Base-by-base conservation (phyloP, 2,329 filamentous ascomycete species). In the Fusarium virguliforme region DNA sequence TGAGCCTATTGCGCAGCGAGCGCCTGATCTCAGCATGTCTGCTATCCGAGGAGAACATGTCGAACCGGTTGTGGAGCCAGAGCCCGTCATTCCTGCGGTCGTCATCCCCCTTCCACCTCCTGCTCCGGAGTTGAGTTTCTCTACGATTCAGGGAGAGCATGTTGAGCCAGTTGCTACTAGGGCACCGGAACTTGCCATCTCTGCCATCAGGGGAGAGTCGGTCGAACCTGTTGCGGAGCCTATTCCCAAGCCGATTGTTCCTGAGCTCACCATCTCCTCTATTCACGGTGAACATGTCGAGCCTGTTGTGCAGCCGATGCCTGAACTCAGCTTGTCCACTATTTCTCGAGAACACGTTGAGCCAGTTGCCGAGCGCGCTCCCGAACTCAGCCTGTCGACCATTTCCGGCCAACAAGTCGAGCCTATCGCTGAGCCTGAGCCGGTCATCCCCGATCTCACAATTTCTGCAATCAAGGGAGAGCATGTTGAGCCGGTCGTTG, bases 231-330 rank as follows among this genome's bases (percentile, higher is more conserved):
- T 71, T 26, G 43, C 40, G 10, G 68, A 71, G 28, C 43, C 58
- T 24, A 18, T 43, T 24, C 54, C 61, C 15, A 41, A 57, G 12
- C 35, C 46, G n/a, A 41, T 54, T 22, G 35, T 54, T n/a, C 32
- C 60, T 34, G 71, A 59, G 34, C 68, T 71, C 18, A 60, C 64
- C 37, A 59, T 71, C 18, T 71, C 68, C 4, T 34, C 53, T 4
- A 70, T 59, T 65, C 78, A 50, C 66, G 69, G 26, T 58, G 79
- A 48, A 75, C 76, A 41, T 41, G 57, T 71, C 70, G 66, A 74
- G 26, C 75, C 75, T 26, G 41, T 76, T 24, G 51, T 60, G 13
- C 68, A 64, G 26, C 46, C 24, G 4, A 28, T 43, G 8, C 40
- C 60, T 62, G 73, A 30, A n/a, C 60, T 62, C 8, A 61, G 48